Conservation (phyloP, 2,329 filamentous ascomycete species). For the Fusarium goolgardi region DNA sequence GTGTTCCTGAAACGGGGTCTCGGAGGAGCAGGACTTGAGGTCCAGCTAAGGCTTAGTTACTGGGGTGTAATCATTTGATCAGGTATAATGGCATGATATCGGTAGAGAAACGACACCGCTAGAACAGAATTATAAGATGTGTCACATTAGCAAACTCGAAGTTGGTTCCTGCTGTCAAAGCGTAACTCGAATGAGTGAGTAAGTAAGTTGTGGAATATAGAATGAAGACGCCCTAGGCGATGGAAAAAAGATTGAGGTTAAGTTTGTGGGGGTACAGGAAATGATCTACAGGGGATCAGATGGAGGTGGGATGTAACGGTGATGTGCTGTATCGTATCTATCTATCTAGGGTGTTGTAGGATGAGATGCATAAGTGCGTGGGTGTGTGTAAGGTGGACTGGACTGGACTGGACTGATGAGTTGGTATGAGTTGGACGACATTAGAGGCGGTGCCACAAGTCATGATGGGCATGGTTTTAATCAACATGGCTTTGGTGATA, state of each 20-base stretch:
- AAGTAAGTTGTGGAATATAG: background rate
- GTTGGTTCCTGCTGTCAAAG: slow-evolving; percentile 4
- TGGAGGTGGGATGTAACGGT: slow-evolving; percentile 9
- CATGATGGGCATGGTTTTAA: background rate
- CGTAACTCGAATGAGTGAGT: background rate
- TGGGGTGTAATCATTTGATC: background rate
- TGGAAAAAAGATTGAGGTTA: background rate
- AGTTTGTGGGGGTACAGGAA: background rate
- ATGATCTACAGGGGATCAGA: slow-evolving; percentile 10
- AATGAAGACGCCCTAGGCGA: slow-evolving; percentile 1
- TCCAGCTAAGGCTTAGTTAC: background rate
- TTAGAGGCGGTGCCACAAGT: slow-evolving; percentile 5
- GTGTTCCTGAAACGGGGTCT: slow-evolving; percentile 9
- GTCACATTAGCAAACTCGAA: background rate
- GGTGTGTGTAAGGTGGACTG: background rate
- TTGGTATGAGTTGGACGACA: background rate
- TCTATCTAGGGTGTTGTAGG: background rate
- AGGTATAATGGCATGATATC: background rate
- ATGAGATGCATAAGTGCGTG: background rate
- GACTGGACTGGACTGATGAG: background rate
- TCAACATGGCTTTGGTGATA: background rate
- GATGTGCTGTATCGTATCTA: slow-evolving; percentile 6
- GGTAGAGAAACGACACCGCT: background rate
- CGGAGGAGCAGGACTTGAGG: slow-evolving; percentile 2
- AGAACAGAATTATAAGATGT: background rate